phyloP scores from a whole-genome alignment of 2,329 filamentous ascomycete species.

The Penicillium fuscoglaucum region DNA sequence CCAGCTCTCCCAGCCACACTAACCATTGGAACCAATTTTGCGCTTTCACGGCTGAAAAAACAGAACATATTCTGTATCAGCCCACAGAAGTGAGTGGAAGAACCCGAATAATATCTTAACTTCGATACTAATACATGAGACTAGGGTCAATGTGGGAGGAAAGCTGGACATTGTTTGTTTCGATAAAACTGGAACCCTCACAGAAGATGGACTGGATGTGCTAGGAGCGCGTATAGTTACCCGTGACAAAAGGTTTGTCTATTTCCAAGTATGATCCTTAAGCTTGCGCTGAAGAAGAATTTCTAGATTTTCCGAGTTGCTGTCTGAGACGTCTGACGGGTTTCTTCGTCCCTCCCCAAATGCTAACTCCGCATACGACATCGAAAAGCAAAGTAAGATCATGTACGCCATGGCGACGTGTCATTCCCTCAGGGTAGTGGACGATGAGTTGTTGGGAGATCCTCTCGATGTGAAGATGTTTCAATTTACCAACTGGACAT shows the following conservation, averaged over 20 bases:
- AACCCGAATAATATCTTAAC: background rate
- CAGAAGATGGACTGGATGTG: constrained; percentile 93
- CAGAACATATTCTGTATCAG: constrained; percentile 98
- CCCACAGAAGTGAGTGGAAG: constrained; percentile 63
- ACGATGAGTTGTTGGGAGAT: constrained; percentile 86
- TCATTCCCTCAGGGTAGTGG: constrained; percentile 83
- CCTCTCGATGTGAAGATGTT: constrained; percentile 99
- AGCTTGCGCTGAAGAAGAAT: constrained; percentile 13
- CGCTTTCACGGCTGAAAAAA: constrained; percentile 77
- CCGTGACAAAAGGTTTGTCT: constrained; percentile 49
- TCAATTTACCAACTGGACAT: constrained; percentile 89
- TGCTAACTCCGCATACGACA: constrained; percentile 61
- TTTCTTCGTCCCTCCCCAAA: constrained; percentile 54
- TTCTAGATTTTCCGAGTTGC: constrained; percentile 69
- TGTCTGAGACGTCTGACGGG: constrained; percentile 59
- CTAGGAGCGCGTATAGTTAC: constrained; percentile 81
- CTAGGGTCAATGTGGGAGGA: constrained; percentile 86
- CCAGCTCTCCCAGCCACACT: constrained; percentile 91
- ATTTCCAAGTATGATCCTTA: background rate
- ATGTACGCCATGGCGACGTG: constrained; percentile 97
- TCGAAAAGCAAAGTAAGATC: constrained; percentile 66
- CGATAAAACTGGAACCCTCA: constrained; percentile 97
- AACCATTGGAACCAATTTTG: constrained; percentile 96
- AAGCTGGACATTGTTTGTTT: constrained; percentile 97
- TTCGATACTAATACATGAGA: constrained; percentile 4